These are phyloP conservation scores for Coffea eugenioides DNA, from an alignment of 257 asterid species.

Conservation along the genomic window DNA sequence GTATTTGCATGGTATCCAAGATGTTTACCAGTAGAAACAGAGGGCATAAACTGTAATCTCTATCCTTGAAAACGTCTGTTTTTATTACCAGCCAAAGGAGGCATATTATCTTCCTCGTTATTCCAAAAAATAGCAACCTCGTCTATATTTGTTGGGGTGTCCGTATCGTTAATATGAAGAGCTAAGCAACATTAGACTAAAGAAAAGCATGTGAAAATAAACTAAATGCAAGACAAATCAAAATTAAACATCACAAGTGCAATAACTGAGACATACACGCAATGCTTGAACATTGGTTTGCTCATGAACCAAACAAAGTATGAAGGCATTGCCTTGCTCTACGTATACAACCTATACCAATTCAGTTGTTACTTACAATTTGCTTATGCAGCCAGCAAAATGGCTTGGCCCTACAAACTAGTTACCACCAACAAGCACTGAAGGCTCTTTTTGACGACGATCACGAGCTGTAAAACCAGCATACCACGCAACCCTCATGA, in stretches of 20 bases:
- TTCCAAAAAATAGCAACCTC: too few species aligned
- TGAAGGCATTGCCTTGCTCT: neutral
- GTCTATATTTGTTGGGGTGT: neutral
- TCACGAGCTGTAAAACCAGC: constrained; percentile 72
- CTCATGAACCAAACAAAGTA: neutral
- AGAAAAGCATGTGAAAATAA: neutral
- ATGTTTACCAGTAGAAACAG: too few species aligned
- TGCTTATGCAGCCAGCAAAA: constrained; percentile 3
- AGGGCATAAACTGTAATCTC: too few species aligned
- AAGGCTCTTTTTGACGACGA: constrained; percentile 30
- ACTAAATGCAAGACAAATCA: neutral
- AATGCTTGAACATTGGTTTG: neutral
- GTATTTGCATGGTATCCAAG: too few species aligned
- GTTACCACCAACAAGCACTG: constrained; percentile 21
- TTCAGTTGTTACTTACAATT: neutral
- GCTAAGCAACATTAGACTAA: neutral
- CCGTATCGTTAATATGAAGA: neutral
- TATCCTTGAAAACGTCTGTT: too few species aligned
- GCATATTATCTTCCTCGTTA: too few species aligned
- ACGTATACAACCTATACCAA: constrained; percentile 2
- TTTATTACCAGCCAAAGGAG: too few species aligned
- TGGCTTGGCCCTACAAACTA: neutral
- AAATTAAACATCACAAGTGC: neutral
- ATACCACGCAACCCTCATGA: constrained; percentile 97
- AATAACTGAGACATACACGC: neutral